These are phyloP conservation scores for Penicillium argentinense DNA, from an alignment of 495 filamentous ascomycete genomes.

Conservation along the genomic window DNA sequence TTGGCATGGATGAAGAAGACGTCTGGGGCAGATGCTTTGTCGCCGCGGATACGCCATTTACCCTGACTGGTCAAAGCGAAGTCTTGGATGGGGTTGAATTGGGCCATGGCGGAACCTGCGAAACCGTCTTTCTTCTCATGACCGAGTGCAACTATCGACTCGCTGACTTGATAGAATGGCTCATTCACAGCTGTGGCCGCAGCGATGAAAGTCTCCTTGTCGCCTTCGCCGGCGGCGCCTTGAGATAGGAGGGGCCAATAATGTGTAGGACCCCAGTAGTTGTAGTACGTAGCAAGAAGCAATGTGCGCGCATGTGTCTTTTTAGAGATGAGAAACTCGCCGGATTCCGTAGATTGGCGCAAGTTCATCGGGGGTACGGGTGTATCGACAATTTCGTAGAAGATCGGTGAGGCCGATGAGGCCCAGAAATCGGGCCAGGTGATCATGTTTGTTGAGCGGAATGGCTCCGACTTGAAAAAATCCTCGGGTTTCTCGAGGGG, in stretches of 20 bases:
- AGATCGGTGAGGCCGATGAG: conserved; percentile 42
- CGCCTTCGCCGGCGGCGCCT: conserved; percentile 51
- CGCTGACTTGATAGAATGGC: conserved; percentile 43
- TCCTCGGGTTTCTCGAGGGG: conserved; percentile 40
- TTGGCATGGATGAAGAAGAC: conserved; percentile 50
- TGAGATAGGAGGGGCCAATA: conserved; percentile 53
- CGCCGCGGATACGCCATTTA: conserved; percentile 18
- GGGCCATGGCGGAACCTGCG: conserved; percentile 39
- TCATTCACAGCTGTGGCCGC: conserved; percentile 42
- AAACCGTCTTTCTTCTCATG: conserved; percentile 29
- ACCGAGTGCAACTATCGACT: conserved; percentile 28
- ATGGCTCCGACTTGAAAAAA: conserved; percentile 44
- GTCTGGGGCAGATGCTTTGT: conserved; percentile 13
- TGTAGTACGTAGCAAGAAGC: conserved; percentile 55
- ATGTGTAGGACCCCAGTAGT: conserved; percentile 48
- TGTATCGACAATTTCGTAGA: conserved; percentile 47
- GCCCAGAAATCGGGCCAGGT: conserved; percentile 60
- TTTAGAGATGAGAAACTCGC: conserved; percentile 49
- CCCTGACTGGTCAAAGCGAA: conserved; percentile 19
- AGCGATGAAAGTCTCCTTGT: conserved; percentile 56
- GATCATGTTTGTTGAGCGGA: conserved; percentile 43
- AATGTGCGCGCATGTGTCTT: conserved; percentile 41
- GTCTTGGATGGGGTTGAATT: conserved; percentile 39
- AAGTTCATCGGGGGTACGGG: conserved; percentile 15
- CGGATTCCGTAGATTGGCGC: conserved; percentile 45